These are phyloP conservation scores for Fennellomyces sp. DNA, from an alignment of 371 early-diverging fungal species.

Conservation along the genomic window DNA sequence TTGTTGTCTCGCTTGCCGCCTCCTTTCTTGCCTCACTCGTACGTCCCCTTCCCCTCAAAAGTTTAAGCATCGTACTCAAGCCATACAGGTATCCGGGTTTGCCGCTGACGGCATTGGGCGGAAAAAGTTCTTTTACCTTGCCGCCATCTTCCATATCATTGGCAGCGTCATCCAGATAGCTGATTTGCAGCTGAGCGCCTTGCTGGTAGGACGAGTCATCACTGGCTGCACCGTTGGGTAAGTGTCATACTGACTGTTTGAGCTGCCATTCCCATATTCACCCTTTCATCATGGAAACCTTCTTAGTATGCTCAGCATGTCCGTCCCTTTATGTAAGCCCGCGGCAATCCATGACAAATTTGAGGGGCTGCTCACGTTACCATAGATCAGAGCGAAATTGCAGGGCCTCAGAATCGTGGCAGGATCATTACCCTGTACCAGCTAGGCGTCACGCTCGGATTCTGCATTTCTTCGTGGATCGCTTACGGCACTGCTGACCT, in stretches of 20 bases:
- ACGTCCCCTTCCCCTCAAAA: slow-evolving; percentile 38
- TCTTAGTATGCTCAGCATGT: slow-evolving; percentile 35
- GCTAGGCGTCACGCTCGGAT: slow-evolving; percentile 78
- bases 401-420: slow-evolving; percentile 83
- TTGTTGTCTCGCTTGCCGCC: slow-evolving; percentile 32
- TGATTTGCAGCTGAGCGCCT: slow-evolving; percentile 45
- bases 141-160: slow-evolving; percentile 66
- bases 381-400: slow-evolving; percentile 85
- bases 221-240: slow-evolving; percentile 70
- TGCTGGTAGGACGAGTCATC: slow-evolving; percentile 75
- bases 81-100: slow-evolving; percentile 32
- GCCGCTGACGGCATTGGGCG: slow-evolving; percentile 41
- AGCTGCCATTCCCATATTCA: background rate
- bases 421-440: slow-evolving; percentile 87
- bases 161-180: slow-evolving; percentile 74
- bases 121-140: slow-evolving; percentile 43
- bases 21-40: slow-evolving; percentile 39
- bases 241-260: slow-evolving; percentile 6
- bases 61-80: background rate
- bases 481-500: slow-evolving; percentile 28
- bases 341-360: background rate
- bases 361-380: background rate
- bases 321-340: slow-evolving; percentile 43
- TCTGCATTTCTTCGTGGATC: slow-evolving; percentile 43
- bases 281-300: background rate